Conservation (phyloP, 352 stramenopile genomes). For the Phytophthora hybrid region DNA sequence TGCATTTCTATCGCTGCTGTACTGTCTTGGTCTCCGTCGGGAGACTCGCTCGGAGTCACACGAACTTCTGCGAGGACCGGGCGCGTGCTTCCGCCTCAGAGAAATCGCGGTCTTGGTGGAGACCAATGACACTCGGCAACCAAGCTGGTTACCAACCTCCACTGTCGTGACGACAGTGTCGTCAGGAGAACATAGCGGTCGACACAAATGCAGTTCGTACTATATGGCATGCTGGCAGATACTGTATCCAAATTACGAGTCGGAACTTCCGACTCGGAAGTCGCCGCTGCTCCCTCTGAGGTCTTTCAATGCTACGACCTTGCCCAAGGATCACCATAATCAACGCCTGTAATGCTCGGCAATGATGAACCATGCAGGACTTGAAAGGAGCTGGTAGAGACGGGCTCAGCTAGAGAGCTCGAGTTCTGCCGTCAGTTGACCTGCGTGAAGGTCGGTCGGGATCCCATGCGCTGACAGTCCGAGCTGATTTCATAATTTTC, state of each 20-base stretch:
- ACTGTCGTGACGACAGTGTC: too few species aligned
- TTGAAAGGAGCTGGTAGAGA: constrained; percentile 17
- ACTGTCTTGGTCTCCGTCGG: not conserved
- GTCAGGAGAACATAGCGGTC: not conserved
- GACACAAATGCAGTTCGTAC: not conserved
- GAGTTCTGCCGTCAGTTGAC: not conserved
- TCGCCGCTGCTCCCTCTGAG: not conserved
- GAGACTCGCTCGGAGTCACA: not conserved
- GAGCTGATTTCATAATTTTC: constrained; percentile 19
- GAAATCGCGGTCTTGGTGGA: not conserved
- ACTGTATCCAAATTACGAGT: not conserved
- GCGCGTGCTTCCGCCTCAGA: not conserved
- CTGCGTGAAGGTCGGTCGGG: not conserved
- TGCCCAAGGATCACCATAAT: constrained; percentile 2
- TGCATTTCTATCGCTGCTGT: constrained; percentile 3
- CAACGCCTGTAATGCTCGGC: not conserved
- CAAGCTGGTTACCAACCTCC: too few species aligned
- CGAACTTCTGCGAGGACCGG: constrained; percentile 2
- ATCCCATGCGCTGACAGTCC: not conserved
- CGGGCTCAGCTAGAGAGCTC: constrained; percentile 19
- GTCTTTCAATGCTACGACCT: constrained; percentile 6
- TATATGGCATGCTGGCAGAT: not conserved
- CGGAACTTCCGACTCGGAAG: too few species aligned
- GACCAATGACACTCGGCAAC: too few species aligned
- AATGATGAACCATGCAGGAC: not conserved